These are phyloP conservation scores for Boletus insuetus DNA, from an alignment of 768 basidiomycete genomes.

Conservation along the genomic window DNA sequence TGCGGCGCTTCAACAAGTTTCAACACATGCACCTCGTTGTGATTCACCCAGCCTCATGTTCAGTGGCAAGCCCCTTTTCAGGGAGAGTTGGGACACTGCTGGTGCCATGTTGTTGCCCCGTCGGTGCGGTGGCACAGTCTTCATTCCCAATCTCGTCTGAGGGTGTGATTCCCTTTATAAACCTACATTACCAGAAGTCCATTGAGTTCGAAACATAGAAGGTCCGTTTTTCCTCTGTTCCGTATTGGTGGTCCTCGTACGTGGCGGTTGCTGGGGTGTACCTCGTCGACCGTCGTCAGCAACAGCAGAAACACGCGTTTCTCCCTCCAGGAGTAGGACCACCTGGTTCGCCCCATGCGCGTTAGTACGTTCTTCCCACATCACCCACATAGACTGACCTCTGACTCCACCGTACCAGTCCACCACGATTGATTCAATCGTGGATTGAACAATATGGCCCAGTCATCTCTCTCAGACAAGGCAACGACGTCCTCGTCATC, in stretches of 20 bases:
- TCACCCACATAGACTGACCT: background rate
- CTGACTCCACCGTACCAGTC: background rate
- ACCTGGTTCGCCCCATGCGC: conserved; percentile 17
- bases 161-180: too few relatives aligned
- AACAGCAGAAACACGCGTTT: conserved; percentile 6
- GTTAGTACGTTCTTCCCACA: conserved; percentile 9
- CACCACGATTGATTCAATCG: conserved; percentile 17
- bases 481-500: conserved; percentile 17
- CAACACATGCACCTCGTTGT: too few relatives aligned
- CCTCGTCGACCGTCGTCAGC: conserved; percentile 3
- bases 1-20: background rate
- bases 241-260: background rate
- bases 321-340: conserved; percentile 24
- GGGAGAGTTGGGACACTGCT: too few relatives aligned
- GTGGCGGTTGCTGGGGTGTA: background rate
- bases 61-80: too few relatives aligned
- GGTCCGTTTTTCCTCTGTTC: background rate
- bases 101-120: too few relatives aligned
- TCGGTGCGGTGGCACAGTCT: too few relatives aligned
- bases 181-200: too few relatives aligned
- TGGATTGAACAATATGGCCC: conserved; percentile 30
- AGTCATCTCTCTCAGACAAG: conserved; percentile 24
- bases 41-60: too few relatives aligned
- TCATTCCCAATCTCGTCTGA: too few relatives aligned
- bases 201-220: background rate